Evolutionary conservation across 768 basidiomycete genomes (phyloP).

Genomic region (Trichaptum fuscoviolaceum): DNA sequence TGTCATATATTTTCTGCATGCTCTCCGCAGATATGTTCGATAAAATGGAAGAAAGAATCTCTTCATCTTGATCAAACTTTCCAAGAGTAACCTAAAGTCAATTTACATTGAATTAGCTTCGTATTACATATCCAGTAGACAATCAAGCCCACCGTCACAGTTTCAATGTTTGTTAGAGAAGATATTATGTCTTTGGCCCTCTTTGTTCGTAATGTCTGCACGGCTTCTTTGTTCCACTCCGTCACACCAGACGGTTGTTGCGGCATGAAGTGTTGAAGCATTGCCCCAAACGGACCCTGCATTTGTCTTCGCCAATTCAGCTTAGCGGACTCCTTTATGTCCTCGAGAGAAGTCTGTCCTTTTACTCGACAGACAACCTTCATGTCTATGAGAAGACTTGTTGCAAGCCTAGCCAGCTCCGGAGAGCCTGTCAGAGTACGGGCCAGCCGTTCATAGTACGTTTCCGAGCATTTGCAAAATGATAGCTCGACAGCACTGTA

Average conservation of each 20-base stretch:
- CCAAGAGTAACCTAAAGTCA: background rate
- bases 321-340: background rate
- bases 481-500: background rate
- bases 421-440: background rate
- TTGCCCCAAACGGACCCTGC: background rate
- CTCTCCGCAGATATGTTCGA: background rate
- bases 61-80: slow-evolving; percentile 1
- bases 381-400: background rate
- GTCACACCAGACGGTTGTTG: background rate
- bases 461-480: background rate
- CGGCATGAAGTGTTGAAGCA: background rate
- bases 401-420: background rate
- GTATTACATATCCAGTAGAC: background rate
- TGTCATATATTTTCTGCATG: background rate
- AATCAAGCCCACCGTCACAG: background rate
- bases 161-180: background rate
- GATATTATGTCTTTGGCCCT: background rate
- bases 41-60: background rate
- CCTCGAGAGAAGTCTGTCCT: background rate
- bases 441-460: background rate
- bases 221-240: background rate
- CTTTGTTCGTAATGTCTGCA: background rate
- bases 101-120: background rate
- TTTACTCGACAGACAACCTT: background rate
- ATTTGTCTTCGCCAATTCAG: background rate